Evolutionary conservation across 345 rosid species (phyloP), one percentile per base, ranked within the genome.

Genomic region (Pistacia integerrima): DNA sequence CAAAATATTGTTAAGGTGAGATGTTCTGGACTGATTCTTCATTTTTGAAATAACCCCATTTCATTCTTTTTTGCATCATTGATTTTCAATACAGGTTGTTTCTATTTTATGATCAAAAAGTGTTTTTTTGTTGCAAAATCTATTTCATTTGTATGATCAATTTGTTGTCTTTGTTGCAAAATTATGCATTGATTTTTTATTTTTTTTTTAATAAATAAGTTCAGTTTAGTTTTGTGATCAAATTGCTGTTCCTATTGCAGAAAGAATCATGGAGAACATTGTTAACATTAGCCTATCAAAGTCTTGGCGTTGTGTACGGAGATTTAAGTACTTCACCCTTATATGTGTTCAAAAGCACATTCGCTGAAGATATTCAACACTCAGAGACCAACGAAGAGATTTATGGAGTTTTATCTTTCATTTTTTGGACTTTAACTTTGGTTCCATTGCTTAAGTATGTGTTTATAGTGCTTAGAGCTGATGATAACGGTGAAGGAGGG

Each of bases 231-330:
- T 74, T 67, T 79, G 2, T 64, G 17, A 41, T 64, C n/a, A 11
- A 10, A 25, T 62, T 74, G 41, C 36, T 69, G 68, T 46, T 55
- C 75, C 70, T 0, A 10, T 71, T 77, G 88, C 90, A 92, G 98
- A 87, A 72, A 74, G 94, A 93, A 70, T 90, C 98, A 20, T 93
- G 98, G 98, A 87, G 79, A 78, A 88, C 98, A 36, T 88, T 90
- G 7, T 79, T 93, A 76, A 92, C 93, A 77, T 84, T 94, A 81
- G 98, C 97, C 1, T 91, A 83, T 77, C 93, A 91, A 72, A 91
- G 96, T 78, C 80, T 91, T n/a, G 98, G 98, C 8, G 97, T 94
- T 9, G 98, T 94, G n/a, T 94, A 94, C 72, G 98, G 98, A 78
- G 98, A 94, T 84, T 86, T 94, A 81, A 91, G 97, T 75, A 92